Conservation (phyloP, 257 asterid genomes). For the Misopates orontium region DNA sequence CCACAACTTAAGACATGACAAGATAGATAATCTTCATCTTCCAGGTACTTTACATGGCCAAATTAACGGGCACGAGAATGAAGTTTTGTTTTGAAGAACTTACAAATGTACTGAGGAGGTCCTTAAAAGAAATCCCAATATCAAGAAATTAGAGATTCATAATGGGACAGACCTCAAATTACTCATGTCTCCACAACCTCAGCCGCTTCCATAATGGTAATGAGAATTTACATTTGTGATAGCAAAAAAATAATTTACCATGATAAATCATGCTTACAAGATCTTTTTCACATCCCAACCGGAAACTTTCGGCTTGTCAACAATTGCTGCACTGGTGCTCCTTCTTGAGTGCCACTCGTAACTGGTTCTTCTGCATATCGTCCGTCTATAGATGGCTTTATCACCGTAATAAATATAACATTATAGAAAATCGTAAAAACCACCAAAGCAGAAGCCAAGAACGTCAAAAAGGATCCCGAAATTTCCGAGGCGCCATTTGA, state of each 20-base stretch:
- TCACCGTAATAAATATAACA: constrained; percentile 53
- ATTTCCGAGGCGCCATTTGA: constrained; percentile 34
- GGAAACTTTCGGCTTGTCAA: constrained; percentile 4
- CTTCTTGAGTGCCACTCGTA: not conserved
- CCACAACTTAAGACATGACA: too few species aligned
- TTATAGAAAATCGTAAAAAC: constrained; percentile 66
- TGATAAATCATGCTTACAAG: not conserved
- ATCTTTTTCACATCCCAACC: constrained; percentile 12
- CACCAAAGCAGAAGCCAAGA: constrained; percentile 40
- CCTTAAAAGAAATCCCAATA: too few species aligned
- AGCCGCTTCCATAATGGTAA: too few species aligned
- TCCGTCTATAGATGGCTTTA: constrained; percentile 73
- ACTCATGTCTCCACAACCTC: too few species aligned
- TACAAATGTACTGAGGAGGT: too few species aligned
- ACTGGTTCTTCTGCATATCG: constrained; percentile 25
- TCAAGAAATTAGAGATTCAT: too few species aligned
- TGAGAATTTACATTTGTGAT: constrained; percentile 9
- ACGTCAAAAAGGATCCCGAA: constrained; percentile 47
- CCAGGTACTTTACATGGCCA: too few species aligned
- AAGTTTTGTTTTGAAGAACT: too few species aligned
- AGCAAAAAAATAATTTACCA: not conserved
- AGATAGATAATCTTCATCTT: too few species aligned
- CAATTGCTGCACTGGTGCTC: not conserved
- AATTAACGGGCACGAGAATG: too few species aligned
- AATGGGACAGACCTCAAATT: too few species aligned